Evolutionary conservation across 2,329 filamentous ascomycete species (phyloP).

Genomic region (Colletotrichum navitas): DNA sequence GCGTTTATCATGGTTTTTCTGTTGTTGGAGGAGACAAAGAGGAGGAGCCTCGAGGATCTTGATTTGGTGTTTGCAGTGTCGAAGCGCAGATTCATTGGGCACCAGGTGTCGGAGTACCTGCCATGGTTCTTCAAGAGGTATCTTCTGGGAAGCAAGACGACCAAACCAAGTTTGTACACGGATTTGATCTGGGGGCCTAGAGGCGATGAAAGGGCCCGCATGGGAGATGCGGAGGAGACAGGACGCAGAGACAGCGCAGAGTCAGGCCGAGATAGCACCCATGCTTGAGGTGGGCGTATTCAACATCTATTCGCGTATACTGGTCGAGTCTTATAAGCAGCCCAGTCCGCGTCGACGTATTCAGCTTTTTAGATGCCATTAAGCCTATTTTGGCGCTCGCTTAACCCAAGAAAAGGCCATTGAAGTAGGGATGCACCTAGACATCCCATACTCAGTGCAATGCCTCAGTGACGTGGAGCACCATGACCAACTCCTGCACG

Average conservation of each 20-base stretch:
- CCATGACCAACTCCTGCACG: constrained; percentile 1
- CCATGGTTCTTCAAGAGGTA: constrained; percentile 52
- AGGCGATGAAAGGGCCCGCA: not conserved
- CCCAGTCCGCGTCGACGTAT: not conserved
- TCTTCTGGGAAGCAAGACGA: constrained; percentile 43
- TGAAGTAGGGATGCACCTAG: not conserved
- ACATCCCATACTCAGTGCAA: too few relatives aligned
- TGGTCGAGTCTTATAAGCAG: not conserved
- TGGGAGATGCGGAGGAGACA: not conserved
- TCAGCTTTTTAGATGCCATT: not conserved
- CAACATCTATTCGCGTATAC: not conserved
- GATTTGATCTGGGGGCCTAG: constrained; percentile 50
- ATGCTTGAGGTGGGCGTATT: constrained; percentile 8
- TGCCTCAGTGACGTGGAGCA: not conserved
- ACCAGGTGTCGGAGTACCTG: constrained; percentile 52
- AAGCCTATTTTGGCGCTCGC: not conserved
- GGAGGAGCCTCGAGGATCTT: constrained; percentile 56
- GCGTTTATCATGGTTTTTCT: constrained; percentile 61
- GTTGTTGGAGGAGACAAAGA: constrained; percentile 58
- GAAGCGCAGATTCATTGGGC: constrained; percentile 55
- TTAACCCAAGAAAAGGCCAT: not conserved
- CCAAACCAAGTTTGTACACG: constrained; percentile 51
- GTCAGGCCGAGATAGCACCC: constrained; percentile 17
- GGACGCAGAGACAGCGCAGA: constrained; percentile 18
- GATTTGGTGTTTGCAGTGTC: constrained; percentile 54